Conservation (phyloP, 257 asterid genomes). For the Ballota nigra region DNA sequence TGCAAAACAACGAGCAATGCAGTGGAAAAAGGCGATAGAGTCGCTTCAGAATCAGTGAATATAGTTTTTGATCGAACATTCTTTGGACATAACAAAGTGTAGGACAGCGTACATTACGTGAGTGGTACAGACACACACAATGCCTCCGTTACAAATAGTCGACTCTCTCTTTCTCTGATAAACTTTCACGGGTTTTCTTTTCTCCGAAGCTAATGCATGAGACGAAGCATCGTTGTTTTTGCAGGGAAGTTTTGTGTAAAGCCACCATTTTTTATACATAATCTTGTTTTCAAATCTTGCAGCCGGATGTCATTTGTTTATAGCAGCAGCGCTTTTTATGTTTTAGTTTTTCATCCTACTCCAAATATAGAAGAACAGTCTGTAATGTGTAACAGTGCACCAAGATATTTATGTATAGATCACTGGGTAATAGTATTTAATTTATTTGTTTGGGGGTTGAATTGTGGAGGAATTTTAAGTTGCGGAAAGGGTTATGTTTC, state of each 20-base stretch:
- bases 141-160: constrained; percentile 16
- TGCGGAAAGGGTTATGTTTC: too few relatives aligned
- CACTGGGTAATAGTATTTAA: background rate
- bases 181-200: background rate
- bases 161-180: constrained; percentile 25
- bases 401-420: background rate
- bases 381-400: constrained; percentile 17
- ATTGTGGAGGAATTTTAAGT: background rate
- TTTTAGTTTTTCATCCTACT: background rate
- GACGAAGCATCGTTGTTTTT: background rate
- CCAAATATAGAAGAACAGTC: background rate
- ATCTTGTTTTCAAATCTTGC: constrained; percentile 13
- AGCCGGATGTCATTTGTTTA: constrained; percentile 25
- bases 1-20: constrained; percentile 79
- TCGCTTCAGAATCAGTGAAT: constrained; percentile 78
- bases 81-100: constrained; percentile 39
- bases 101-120: background rate
- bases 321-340: constrained; percentile 13
- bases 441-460: background rate
- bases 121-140: constrained; percentile 28
- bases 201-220: background rate
- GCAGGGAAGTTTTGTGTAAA: background rate
- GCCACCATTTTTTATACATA: constrained; percentile 30
- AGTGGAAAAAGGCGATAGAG: constrained; percentile 96
- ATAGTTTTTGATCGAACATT: constrained; percentile 30